These are phyloP conservation scores for Suhomyces bokatorum DNA, from an alignment of 1,139 yeast species.

Conservation along the genomic window DNA sequence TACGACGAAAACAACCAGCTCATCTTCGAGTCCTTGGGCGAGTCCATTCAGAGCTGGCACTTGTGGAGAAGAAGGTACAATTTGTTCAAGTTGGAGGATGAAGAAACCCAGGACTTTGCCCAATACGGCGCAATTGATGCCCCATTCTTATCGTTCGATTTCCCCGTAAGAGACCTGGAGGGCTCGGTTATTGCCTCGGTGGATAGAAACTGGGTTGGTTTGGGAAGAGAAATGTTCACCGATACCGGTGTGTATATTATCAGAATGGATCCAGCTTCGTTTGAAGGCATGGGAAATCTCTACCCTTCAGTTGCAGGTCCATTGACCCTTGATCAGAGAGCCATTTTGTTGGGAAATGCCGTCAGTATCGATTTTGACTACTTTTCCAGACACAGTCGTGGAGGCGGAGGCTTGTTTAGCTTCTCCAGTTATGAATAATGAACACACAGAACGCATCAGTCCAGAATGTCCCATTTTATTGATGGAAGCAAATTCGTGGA, in stretches of 20 bases:
- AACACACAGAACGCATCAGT: too few relatives aligned
- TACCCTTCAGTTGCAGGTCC: slow-evolving; percentile 46
- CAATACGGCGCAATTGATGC: slow-evolving; percentile 89
- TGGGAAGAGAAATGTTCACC: slow-evolving; percentile 88
- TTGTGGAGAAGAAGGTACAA: slow-evolving; percentile 87
- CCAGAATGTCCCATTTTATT: too few relatives aligned
- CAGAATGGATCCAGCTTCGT: slow-evolving; percentile 74
- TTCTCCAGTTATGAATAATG: slow-evolving; percentile 26
- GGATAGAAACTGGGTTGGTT: slow-evolving; percentile 92
- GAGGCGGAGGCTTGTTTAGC: slow-evolving; percentile 41
- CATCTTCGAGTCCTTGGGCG: slow-evolving; percentile 66
- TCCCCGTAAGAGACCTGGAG: slow-evolving; percentile 65
- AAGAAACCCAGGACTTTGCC: slow-evolving; percentile 46
- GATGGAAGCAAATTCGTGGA: too few relatives aligned
- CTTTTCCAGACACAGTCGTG: slow-evolving; percentile 82
- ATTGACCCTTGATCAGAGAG: slow-evolving; percentile 77
- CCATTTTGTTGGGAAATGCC: slow-evolving; percentile 82
- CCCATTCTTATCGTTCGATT: slow-evolving; percentile 82
- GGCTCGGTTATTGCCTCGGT: slow-evolving; percentile 71
- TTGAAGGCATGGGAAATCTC: slow-evolving; percentile 47
- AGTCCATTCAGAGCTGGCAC: slow-evolving; percentile 91
- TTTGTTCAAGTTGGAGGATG: slow-evolving; percentile 59
- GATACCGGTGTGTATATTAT: slow-evolving; percentile 91
- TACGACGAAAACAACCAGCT: slow-evolving; percentile 35
- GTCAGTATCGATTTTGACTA: slow-evolving; percentile 93